A percentile compares a stretch with the other conserved stretches of the same genome.
phyloP scores from a whole-genome alignment of 2,329 filamentous ascomycete species.

The Rhytidhysteron rufulum region DNA sequence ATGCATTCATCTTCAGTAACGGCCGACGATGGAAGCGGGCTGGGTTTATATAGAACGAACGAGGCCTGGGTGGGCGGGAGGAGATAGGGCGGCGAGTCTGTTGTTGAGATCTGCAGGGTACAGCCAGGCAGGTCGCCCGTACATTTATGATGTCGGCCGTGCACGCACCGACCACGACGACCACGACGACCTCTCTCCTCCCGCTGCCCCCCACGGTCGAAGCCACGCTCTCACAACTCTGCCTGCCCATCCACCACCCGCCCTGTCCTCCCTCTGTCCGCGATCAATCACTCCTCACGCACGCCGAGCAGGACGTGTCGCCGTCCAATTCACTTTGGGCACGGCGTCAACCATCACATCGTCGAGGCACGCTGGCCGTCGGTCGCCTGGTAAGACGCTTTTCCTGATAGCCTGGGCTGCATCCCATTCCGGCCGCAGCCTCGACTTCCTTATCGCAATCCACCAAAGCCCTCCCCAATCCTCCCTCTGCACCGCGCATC shows the following conservation, averaged over 20 bases:
- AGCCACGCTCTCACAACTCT: slow-evolving; percentile 5
- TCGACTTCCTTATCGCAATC: slow-evolving; percentile 16
- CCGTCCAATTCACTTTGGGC: slow-evolving; percentile 45
- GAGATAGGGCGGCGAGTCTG: no score
- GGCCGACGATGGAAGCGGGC: no score
- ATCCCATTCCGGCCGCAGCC: slow-evolving; percentile 5
- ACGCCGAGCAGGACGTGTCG: slow-evolving; percentile 8
- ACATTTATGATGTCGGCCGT: background rate
- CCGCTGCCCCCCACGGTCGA: background rate
- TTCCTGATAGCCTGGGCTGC: background rate
- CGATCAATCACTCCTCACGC: slow-evolving; percentile 14
- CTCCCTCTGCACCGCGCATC: slow-evolving; percentile 7
- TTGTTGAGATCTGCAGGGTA: slow-evolving; percentile 11
- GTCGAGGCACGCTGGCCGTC: slow-evolving; percentile 19
- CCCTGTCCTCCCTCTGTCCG: slow-evolving; percentile 6
- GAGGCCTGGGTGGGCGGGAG: no score
- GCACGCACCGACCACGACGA: background rate
- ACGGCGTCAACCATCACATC: slow-evolving; percentile 37
- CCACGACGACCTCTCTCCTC: background rate
- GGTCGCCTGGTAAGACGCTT: slow-evolving; percentile 14
- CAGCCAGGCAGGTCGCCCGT: no score
- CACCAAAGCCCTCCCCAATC: background rate
- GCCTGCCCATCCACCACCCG: slow-evolving; percentile 4
- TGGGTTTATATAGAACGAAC: no score
- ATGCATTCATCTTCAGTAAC: no score